A percentile compares a stretch with the other conserved stretches of the same genome.
These are phyloP conservation scores for Naematelia encephala DNA, from an alignment of 768 basidiomycete species.

Conservation along the genomic window DNA sequence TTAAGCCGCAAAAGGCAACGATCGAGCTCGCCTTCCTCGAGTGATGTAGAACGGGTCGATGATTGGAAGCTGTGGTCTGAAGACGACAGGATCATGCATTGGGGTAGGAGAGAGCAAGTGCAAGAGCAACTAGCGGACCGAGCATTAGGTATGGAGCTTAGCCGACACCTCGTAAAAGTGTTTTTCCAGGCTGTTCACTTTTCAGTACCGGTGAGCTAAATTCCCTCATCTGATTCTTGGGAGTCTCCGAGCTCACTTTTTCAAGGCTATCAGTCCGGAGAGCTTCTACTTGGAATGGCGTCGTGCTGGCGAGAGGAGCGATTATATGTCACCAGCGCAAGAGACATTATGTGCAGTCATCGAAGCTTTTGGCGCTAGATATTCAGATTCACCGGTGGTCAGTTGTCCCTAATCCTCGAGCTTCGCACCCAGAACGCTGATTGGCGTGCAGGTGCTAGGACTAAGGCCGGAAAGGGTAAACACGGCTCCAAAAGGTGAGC, in stretches of 20 bases:
- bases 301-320: constrained; percentile 27
- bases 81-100: constrained; percentile 9
- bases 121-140: constrained; percentile 29
- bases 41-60: not conserved
- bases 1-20: not conserved
- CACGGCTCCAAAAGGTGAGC: constrained; percentile 30
- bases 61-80: constrained; percentile 19
- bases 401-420: too few relatives aligned
- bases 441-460: constrained; percentile 19
- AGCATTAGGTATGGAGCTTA: constrained; percentile 24
- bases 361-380: constrained; percentile 38
- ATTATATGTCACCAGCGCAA: constrained; percentile 26
- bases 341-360: constrained; percentile 31
- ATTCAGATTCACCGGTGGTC: constrained; percentile 35
- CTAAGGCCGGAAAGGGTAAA: constrained; percentile 13
- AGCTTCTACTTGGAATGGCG: constrained; percentile 35
- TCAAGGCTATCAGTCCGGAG: constrained; percentile 35
- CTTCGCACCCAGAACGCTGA: not conserved
- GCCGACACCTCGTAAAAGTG: constrained; percentile 26
- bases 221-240: not conserved
- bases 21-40: not conserved
- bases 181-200: constrained; percentile 35
- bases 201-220: constrained; percentile 28
- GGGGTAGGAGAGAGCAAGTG: constrained; percentile 25
- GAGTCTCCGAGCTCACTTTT: too few relatives aligned